These are phyloP conservation scores for Kwoniella sp. DNA, from an alignment of 768 basidiomycete genomes.

Conservation along the genomic window DNA sequence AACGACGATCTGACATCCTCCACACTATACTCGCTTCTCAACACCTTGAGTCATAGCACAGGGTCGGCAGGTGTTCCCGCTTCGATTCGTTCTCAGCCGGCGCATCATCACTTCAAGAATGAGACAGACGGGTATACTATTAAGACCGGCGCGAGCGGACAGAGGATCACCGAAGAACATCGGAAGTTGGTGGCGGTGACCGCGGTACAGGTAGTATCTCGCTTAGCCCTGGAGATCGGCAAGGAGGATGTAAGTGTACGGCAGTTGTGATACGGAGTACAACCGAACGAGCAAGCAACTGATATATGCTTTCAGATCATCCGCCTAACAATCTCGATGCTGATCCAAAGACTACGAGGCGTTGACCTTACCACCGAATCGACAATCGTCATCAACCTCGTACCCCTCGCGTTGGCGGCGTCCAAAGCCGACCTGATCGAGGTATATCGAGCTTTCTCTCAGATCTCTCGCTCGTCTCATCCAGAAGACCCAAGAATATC, in stretches of 20 bases:
- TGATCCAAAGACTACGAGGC: conserved; percentile 79
- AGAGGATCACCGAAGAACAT: conserved; percentile 62
- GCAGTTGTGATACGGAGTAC: too few relatives aligned
- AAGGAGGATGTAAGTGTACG: conserved; percentile 76
- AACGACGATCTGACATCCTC: conserved; percentile 90
- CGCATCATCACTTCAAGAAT: conserved; percentile 12
- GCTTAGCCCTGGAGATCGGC: conserved; percentile 81
- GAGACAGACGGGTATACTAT: conserved; percentile 29
- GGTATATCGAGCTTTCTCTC: conserved; percentile 78
- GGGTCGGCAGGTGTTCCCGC: conserved; percentile 26
- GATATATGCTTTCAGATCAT: conserved; percentile 67
- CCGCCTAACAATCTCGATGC: conserved; percentile 85
- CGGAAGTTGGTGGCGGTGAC: conserved; percentile 81
- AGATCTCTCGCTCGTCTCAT: conserved; percentile 81
- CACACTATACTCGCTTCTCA: conserved; percentile 93
- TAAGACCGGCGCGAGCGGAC: conserved; percentile 22
- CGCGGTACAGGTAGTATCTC: conserved; percentile 86
- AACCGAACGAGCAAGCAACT: too few relatives aligned
- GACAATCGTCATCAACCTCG: conserved; percentile 86
- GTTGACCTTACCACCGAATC: conserved; percentile 88
- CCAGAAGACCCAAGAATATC: conserved; percentile 84
- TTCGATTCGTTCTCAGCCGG: conserved; percentile 22
- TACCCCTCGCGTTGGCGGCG: conserved; percentile 80
- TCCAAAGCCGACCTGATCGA: conserved; percentile 77
- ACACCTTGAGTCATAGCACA: conserved; percentile 65